phyloP scores from a whole-genome alignment of 78 protist species.

The Cavenderia fasciculata region DNA sequence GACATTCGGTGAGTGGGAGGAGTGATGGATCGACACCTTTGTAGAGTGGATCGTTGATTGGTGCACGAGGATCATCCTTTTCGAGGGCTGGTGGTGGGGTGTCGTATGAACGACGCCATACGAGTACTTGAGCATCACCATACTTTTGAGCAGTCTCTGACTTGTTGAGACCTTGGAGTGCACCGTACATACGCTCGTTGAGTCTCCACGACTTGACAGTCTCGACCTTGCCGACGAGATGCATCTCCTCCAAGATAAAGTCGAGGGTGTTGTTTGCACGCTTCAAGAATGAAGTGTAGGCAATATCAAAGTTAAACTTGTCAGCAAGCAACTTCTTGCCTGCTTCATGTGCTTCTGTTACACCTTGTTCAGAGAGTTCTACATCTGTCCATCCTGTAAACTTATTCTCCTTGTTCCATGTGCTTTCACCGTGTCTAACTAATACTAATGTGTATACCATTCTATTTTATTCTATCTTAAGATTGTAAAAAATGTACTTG shows the following conservation, averaged over 20 bases:
- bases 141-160: conserved; percentile 90
- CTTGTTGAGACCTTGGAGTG: conserved; percentile 94
- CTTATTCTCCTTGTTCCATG: conserved; percentile 91
- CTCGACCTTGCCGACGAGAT: conserved; percentile 30
- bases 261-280: conserved; percentile 91
- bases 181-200: conserved; percentile 97
- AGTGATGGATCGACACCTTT: conserved; percentile 24
- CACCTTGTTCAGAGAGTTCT: conserved; percentile 86
- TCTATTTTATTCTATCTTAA: background rate
- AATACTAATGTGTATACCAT: conserved; percentile 78
- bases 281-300: conserved; percentile 88
- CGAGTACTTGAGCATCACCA: conserved; percentile 90
- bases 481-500: background rate
- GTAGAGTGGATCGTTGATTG: conserved; percentile 85
- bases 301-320: conserved; percentile 80
- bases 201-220: conserved; percentile 85
- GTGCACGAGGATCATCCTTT: conserved; percentile 67
- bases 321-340: conserved; percentile 76
- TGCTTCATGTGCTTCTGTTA: conserved; percentile 91
- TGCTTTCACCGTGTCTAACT: conserved; percentile 91
- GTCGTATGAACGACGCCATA: conserved; percentile 93
- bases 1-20: conserved; percentile 91
- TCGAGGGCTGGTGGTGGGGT: conserved; percentile 91
- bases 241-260: conserved; percentile 79
- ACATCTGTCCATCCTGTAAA: conserved; percentile 98